Evolutionary conservation across 225 moss, liverwort and hornwort genomes (phyloP).

Genomic region (Anthoceros angustus): DNA sequence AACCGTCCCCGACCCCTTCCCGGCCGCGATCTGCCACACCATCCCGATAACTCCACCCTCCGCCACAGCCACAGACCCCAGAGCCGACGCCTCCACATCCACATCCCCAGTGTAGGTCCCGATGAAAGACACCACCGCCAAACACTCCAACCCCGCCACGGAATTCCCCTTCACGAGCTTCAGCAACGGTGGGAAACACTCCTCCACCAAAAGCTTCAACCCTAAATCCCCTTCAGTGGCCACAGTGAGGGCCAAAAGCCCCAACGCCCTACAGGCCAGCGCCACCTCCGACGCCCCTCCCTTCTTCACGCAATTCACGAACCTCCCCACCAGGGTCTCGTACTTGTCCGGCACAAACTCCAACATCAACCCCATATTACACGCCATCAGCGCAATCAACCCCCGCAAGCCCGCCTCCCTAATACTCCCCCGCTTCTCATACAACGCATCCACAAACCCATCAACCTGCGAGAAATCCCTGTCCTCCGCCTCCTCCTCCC

Average conservation of each 20-base stretch:
- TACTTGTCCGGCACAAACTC: conserved; percentile 67
- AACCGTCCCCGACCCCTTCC: conserved; percentile 35
- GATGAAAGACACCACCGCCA: neutral
- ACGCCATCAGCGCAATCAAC: conserved; percentile 47
- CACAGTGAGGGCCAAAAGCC: neutral
- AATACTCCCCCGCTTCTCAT: conserved; percentile 51
- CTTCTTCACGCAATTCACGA: neutral
- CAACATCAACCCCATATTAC: conserved; percentile 22
- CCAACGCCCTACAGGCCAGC: neutral
- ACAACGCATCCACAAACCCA: conserved; percentile 69
- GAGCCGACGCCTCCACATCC: neutral
- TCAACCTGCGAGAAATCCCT: conserved; percentile 57
- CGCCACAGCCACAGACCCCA: neutral
- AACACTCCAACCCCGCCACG: neutral
- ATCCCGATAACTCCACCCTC: neutral
- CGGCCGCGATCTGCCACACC: conserved; percentile 9
- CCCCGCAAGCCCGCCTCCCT: conserved; percentile 64
- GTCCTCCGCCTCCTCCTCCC: conserved; percentile 43
- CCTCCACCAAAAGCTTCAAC: neutral
- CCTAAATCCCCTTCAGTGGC: neutral
- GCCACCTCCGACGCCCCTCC: neutral
- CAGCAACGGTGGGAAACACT: neutral
- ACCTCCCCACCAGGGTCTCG: conserved; percentile 9
- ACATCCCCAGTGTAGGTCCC: neutral
- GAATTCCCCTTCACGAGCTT: neutral